These are phyloP conservation scores for Penicillium palitans DNA, from an alignment of 2,329 filamentous ascomycete species.

Conservation along the genomic window DNA sequence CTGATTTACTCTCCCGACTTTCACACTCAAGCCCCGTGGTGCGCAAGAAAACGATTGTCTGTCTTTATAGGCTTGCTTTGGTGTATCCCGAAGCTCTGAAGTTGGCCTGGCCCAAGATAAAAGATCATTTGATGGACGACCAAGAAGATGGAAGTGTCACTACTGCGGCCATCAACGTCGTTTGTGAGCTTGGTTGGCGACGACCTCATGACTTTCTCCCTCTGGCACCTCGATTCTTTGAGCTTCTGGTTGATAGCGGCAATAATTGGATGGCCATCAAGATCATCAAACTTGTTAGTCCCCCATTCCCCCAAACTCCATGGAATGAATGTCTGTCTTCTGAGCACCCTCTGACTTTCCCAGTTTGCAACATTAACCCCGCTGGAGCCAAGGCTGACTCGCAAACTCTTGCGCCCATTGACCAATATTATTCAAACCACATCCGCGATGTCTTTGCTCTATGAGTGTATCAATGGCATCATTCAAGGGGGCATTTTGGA, in stretches of 20 bases:
- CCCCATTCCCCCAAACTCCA: not conserved
- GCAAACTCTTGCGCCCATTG: constrained; percentile 85
- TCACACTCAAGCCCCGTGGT: constrained; percentile 82
- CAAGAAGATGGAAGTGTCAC: constrained; percentile 90
- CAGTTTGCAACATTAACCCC: constrained; percentile 94
- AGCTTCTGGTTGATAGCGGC: constrained; percentile 82
- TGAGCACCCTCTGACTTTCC: constrained; percentile 24
- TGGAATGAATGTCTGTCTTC: not conserved
- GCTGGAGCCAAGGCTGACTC: constrained; percentile 83
- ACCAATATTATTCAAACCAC: constrained; percentile 93
- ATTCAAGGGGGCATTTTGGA: constrained; percentile 94
- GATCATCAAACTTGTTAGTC: constrained; percentile 84
- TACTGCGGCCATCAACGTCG: constrained; percentile 92
- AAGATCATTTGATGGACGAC: constrained; percentile 87
- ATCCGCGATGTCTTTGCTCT: constrained; percentile 94
- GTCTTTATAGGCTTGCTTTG: constrained; percentile 85
- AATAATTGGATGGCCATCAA: constrained; percentile 99
- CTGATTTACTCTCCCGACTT: constrained; percentile 81
- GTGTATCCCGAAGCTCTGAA: constrained; percentile 95
- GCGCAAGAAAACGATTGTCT: constrained; percentile 94
- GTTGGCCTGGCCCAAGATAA: constrained; percentile 95
- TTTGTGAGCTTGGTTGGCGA: constrained; percentile 94
- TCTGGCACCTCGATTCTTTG: constrained; percentile 85
- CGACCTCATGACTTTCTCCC: constrained; percentile 91
- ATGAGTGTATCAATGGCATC: constrained; percentile 98